phyloP scores from a whole-genome alignment of 345 rosid species.

The Salix suchowensis region DNA sequence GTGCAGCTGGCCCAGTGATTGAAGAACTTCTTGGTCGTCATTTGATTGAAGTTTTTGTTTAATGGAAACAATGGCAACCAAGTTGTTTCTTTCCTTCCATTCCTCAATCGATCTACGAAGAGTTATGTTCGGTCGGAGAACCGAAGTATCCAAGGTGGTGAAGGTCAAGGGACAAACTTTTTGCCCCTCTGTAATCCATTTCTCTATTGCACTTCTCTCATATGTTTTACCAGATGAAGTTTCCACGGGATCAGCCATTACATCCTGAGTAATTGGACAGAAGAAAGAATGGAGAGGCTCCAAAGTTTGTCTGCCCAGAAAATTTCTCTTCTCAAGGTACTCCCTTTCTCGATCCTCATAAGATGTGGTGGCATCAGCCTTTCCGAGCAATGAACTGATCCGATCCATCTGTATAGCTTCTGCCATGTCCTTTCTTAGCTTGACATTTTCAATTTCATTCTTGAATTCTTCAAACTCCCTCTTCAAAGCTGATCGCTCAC shows the following conservation, averaged over 20 bases:
- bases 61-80: constrained; percentile 23
- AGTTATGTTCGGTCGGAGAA: constrained; percentile 22
- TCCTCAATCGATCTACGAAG: constrained; percentile 24
- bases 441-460: constrained; percentile 15
- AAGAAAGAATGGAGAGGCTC: constrained; percentile 23
- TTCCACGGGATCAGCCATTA: constrained; percentile 32
- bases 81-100: constrained; percentile 26
- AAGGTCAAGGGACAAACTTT: constrained; percentile 17
- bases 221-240: constrained; percentile 23
- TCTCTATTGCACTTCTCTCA: constrained; percentile 25
- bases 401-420: constrained; percentile 18
- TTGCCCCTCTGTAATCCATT: constrained; percentile 25
- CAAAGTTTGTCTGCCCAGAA: constrained; percentile 16
- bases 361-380: constrained; percentile 23
- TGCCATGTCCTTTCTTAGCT: constrained; percentile 5
- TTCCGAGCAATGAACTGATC: constrained; percentile 14
- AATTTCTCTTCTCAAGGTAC: constrained; percentile 9
- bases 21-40: constrained; percentile 23
- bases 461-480: constrained; percentile 18
- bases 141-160: constrained; percentile 6
- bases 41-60: constrained; percentile 20
- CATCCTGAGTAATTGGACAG: constrained; percentile 24
- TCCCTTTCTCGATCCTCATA: constrained; percentile 17
- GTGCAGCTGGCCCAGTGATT: constrained; percentile 17
- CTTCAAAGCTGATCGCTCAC: constrained; percentile 5